These are phyloP conservation scores for Solanum verrucosum DNA, from an alignment of 257 asterid species.

Conservation along the genomic window DNA sequence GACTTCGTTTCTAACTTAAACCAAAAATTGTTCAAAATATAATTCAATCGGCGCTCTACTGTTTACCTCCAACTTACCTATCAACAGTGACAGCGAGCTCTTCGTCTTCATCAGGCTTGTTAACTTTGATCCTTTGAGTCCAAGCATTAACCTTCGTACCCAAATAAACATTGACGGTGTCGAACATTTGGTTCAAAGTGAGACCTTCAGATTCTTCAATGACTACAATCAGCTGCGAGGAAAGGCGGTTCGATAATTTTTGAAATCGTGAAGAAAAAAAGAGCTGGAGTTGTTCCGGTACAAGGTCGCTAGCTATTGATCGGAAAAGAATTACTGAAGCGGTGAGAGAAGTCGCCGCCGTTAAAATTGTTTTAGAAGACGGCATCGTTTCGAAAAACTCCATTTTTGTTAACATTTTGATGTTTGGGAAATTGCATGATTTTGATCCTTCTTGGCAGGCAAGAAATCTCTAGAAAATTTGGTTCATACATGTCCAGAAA, in stretches of 20 bases:
- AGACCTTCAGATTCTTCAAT: slow-evolving; percentile 64
- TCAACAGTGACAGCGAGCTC: slow-evolving; percentile 45
- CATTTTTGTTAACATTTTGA: slow-evolving; percentile 2
- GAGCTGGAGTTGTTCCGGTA: slow-evolving; percentile 31
- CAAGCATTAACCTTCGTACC: slow-evolving; percentile 41
- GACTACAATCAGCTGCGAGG: slow-evolving; percentile 47
- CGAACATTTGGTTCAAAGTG: slow-evolving; percentile 53
- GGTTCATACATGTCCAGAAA: no score
- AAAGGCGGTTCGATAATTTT: slow-evolving; percentile 27
- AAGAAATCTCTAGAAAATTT: neutral
- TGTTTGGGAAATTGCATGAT: neutral
- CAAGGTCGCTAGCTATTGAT: slow-evolving; percentile 39
- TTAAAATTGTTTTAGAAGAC: slow-evolving; percentile 28
- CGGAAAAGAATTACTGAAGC: slow-evolving; percentile 42
- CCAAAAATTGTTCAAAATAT: no score
- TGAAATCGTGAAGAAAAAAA: slow-evolving; percentile 34
- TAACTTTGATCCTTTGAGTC: slow-evolving; percentile 45
- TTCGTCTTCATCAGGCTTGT: slow-evolving; percentile 46
- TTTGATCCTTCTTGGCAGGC: neutral
- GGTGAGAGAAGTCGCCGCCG: slow-evolving; percentile 43
- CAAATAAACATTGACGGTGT: slow-evolving; percentile 40
- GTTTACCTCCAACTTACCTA: neutral
- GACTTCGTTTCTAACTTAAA: neutral
- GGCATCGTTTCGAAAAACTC: slow-evolving; percentile 26
- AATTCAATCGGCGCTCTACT: no score